Conservation (phyloP, 345 rosid species). For the Noccaea caerulescens region DNA sequence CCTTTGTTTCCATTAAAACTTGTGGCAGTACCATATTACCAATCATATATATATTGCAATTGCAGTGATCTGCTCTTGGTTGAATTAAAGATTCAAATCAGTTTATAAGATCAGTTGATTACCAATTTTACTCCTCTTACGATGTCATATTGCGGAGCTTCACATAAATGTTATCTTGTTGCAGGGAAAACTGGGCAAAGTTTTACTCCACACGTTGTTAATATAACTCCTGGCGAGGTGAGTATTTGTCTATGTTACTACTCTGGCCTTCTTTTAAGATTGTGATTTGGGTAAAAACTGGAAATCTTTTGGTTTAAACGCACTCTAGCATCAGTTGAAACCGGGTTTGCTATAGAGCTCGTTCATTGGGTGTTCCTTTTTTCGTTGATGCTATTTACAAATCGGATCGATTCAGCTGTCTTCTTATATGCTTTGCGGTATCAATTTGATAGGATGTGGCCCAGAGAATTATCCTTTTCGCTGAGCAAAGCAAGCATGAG, state of each 20-base stretch:
- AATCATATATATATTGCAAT: background rate
- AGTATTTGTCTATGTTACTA: constrained; percentile 26
- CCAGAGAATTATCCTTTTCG: constrained; percentile 67
- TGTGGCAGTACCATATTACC: background rate
- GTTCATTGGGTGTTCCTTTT: background rate
- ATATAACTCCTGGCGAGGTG: constrained; percentile 87
- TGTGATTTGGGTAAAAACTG: background rate
- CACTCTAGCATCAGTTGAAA: background rate
- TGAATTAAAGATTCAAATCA: background rate
- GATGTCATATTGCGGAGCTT: background rate
- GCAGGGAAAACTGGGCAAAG: constrained; percentile 77
- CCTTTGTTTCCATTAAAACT: constrained; percentile 1
- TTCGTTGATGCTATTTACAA: constrained; percentile 8
- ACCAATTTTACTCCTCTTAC: background rate
- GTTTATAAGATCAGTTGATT: background rate
- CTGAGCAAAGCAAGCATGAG: constrained; percentile 83
- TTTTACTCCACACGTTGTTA: constrained; percentile 76
- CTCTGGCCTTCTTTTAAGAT: background rate
- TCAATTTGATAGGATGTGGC: constrained; percentile 70
- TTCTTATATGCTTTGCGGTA: constrained; percentile 35
- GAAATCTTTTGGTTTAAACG: background rate
- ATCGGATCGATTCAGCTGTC: background rate
- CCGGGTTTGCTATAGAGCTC: background rate
- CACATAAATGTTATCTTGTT: constrained; percentile 9
- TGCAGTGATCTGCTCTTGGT: background rate